Base-by-base conservation (phyloP, 148 eudicot species). In the Dianthus caryophyllus region DNA sequence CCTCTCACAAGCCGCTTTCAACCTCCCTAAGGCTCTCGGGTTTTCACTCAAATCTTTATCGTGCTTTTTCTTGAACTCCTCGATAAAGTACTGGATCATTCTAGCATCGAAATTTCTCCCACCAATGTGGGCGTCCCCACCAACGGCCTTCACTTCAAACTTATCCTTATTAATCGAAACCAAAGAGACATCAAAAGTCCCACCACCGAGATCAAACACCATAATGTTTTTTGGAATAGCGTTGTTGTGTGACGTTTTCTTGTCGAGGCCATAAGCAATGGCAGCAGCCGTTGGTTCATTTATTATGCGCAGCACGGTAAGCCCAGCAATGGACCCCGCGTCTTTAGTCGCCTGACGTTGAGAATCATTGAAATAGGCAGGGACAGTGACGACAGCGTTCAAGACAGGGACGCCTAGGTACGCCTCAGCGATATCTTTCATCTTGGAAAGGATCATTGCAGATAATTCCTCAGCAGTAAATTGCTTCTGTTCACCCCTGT, bases 21-120 rank as follows among this genome's bases (percentile, higher is more conserved):
- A 2, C 6, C 38, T 56, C 2, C 17, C 30, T 24, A 56, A 6
- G 15, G 61, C 61, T 27, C 16, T 56, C 1, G 61, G 36, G 26
- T 15, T 56, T 14, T 29, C 7, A 27, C 8, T 56, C 10, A 29
- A 5, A 27, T 56, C 61, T 27, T 11, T 27, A 10, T 27, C 1
- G 18, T 56, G 36, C 36, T 55, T 55, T 17, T 55, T 55, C 17
- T 27, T 55, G 33, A 55, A 55, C 33, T 55, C 60, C 9, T 55
- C 30, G 0, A 55, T 8, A 27, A 26, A 55, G 5, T 55, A n/a
- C 4, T 4, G 12, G 17, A 55, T 30, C 36, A 55, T 26, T 12
- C 36, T 55, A 30, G 26, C 26, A 18, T 55, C 36, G 15, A 26
- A 25, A 16, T 55, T 36, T 33, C 38, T 33, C 38, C 38, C 38